Evolutionary conservation across 306 rosid species (phyloP).

Genomic region (Biancaea sappan): DNA sequence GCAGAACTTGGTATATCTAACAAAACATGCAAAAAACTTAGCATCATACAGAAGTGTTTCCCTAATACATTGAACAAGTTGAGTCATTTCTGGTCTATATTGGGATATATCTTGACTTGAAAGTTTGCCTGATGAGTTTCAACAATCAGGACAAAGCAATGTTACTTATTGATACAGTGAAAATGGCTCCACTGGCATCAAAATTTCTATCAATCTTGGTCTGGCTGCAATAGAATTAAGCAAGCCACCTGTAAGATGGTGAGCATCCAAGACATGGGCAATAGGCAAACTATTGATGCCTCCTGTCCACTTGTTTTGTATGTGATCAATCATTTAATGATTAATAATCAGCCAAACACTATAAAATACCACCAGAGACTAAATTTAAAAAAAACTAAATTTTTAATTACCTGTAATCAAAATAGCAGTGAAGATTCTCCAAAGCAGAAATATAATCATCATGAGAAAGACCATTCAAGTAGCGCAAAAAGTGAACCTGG

Average conservation of each 20-base stretch:
- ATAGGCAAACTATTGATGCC: background rate
- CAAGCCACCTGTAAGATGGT: background rate
- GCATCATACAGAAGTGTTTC: background rate
- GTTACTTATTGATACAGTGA: background rate
- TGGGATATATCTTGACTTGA: background rate
- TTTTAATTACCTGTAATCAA: conserved; percentile 83
- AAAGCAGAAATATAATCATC: conserved; percentile 81
- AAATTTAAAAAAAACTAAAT: conserved; percentile 17
- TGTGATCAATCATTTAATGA: conserved; percentile 9
- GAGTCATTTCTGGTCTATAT: background rate
- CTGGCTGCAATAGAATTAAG: background rate
- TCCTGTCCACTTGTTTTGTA: background rate
- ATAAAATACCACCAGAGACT: background rate
- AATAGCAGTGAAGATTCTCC: conserved; percentile 92
- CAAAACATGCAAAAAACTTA: background rate
- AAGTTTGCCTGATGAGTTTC: background rate
- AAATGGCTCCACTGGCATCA: background rate
- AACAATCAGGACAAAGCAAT: background rate
- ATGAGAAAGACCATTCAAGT: conserved; percentile 79
- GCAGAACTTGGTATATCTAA: background rate
- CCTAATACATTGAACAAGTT: background rate
- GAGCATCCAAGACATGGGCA: background rate
- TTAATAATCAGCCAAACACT: background rate
- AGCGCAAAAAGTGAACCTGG: conserved; percentile 91
- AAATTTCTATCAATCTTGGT: background rate